phyloP scores from a whole-genome alignment of 768 basidiomycete species.

The Mycena capillaripes region DNA sequence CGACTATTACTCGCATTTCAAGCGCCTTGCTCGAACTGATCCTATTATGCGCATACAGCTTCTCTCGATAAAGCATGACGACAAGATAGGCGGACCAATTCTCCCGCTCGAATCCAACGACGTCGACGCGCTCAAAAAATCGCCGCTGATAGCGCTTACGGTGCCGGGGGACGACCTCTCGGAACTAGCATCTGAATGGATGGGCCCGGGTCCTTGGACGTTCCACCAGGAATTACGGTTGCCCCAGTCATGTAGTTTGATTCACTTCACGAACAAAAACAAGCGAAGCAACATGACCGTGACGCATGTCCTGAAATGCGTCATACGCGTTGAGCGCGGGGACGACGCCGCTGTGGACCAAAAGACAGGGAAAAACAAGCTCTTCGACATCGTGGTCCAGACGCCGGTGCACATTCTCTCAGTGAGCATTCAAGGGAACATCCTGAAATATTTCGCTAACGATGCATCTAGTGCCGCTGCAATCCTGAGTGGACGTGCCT shows the following conservation, averaged over 20 bases:
- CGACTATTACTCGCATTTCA: conserved; percentile 82
- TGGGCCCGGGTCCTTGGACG: conserved; percentile 92
- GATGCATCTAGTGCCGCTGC: conserved; percentile 76
- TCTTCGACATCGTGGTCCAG: conserved; percentile 91
- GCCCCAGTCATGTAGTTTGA: conserved; percentile 69
- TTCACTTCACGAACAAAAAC: conserved; percentile 88
- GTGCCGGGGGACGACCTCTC: conserved; percentile 65
- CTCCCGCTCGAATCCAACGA: conserved; percentile 86
- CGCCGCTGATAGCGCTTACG: conserved; percentile 73
- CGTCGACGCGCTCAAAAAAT: conserved; percentile 70
- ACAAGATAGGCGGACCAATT: conserved; percentile 70
- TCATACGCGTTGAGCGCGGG: conserved; percentile 86
- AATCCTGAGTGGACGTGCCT: conserved; percentile 85
- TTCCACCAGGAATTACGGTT: conserved; percentile 79
- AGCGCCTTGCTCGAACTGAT: conserved; percentile 78
- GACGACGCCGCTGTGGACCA: conserved; percentile 75
- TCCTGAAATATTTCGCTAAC: background rate
- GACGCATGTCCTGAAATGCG: conserved; percentile 83
- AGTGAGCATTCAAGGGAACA: conserved; percentile 58
- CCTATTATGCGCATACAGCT: conserved; percentile 72
- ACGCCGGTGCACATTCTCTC: conserved; percentile 91
- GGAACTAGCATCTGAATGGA: conserved; percentile 69
- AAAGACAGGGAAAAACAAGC: conserved; percentile 80
- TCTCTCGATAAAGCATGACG: conserved; percentile 70
- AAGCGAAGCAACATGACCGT: conserved; percentile 81